Conservation (phyloP, 257 asterid genomes). For the Mentha longifolia region DNA sequence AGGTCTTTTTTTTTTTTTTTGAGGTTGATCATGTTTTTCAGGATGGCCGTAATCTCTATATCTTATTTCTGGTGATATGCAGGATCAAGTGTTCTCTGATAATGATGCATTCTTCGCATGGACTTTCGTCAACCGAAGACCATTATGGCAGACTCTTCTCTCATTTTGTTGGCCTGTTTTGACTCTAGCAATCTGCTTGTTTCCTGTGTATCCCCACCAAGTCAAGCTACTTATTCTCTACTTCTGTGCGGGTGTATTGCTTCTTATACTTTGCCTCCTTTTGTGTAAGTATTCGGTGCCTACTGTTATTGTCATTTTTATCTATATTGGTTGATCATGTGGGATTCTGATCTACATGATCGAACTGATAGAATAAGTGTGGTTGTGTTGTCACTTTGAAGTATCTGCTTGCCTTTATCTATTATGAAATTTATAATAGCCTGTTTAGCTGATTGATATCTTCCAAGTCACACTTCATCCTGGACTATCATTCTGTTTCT, state of each 20-base stretch:
- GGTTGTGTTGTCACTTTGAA: not conserved
- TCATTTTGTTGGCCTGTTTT: slow-evolving; percentile 98
- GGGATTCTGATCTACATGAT: slow-evolving; percentile 2
- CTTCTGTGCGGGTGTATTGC: slow-evolving; percentile 93
- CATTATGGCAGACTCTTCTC: slow-evolving; percentile 97
- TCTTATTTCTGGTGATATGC: slow-evolving; percentile 42
- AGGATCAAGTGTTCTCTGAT: slow-evolving; percentile 94
- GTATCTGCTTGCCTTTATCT: not conserved
- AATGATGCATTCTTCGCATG: slow-evolving; percentile 97
- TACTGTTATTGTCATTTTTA: slow-evolving; percentile 20
- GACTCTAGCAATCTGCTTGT: slow-evolving; percentile 96
- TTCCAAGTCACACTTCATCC: not conserved
- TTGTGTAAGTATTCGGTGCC: slow-evolving; percentile 57
- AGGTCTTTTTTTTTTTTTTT: slow-evolving; percentile 4
- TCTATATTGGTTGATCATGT: slow-evolving; percentile 6
- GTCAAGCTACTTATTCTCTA: slow-evolving; percentile 92
- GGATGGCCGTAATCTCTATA: slow-evolving; percentile 22
- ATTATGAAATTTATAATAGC: not conserved
- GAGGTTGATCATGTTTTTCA: not conserved
- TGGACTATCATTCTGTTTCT: not conserved
- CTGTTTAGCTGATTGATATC: not conserved
- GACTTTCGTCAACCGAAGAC: slow-evolving; percentile 91
- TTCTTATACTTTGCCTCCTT: slow-evolving; percentile 84
- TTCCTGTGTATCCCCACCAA: slow-evolving; percentile 96
- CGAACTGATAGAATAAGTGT: slow-evolving; percentile 1